phyloP scores from a whole-genome alignment of 2,329 filamentous ascomycete genomes.

The Botrytis sinoallii region DNA sequence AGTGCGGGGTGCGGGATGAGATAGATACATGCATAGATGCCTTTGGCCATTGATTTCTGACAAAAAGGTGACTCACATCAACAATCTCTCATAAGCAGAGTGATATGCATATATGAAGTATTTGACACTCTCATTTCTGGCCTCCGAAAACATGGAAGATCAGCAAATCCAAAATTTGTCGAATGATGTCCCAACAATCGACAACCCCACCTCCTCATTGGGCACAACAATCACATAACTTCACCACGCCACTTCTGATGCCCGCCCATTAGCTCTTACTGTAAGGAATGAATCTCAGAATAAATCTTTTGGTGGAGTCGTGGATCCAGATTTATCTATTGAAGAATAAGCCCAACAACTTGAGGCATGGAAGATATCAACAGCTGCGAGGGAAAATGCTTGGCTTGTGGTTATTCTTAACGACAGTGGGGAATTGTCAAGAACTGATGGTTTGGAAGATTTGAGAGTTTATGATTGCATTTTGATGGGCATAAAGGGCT shows the following conservation, averaged over 20 bases:
- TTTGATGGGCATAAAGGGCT: conserved; percentile 20
- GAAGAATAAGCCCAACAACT: neutral
- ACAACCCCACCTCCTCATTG: conserved; percentile 10
- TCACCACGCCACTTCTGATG: conserved; percentile 20
- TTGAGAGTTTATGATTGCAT: conserved; percentile 16
- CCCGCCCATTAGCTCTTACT: conserved; percentile 2
- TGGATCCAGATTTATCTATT: neutral
- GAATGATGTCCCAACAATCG: neutral
- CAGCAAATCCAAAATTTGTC: neutral
- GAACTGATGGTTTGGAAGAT: neutral
- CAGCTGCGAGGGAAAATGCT: conserved; percentile 16
- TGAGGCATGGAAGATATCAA: neutral
- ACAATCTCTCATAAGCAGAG: too few species aligned
- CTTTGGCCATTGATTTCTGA: neutral
- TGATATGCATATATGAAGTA: neutral
- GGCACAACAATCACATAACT: conserved; percentile 16
- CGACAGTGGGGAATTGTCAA: neutral
- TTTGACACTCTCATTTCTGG: neutral
- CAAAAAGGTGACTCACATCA: neutral
- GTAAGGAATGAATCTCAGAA: conserved; percentile 23
- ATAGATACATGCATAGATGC: neutral
- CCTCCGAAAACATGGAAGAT: neutral
- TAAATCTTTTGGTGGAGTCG: conserved; percentile 20
- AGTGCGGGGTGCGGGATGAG: neutral
- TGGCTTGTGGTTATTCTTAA: conserved; percentile 16